Evolutionary conservation across 2,329 filamentous ascomycete species (phyloP), one percentile per base, ranked within the genome.

Genomic region (Rutstroemia sp.): DNA sequence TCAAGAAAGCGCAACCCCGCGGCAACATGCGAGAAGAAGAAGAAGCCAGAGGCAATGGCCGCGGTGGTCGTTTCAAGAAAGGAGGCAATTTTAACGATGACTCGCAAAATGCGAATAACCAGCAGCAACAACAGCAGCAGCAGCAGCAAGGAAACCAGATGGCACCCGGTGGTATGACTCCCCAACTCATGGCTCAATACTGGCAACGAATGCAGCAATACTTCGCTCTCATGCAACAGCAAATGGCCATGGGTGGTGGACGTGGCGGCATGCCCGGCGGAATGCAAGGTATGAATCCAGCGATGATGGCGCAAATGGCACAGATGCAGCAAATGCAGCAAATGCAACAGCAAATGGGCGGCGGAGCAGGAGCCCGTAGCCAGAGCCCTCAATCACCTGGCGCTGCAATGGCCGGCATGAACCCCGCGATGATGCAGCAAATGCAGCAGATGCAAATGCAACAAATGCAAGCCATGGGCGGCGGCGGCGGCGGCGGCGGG

Each of bases 191-290:
- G 91, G 94, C 94, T 2, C 92, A 96, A 71, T 96, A 97, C 74
- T 95, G 94, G 84, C 90, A 96, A 71, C 85, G 92, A 49, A 97
- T 99, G 92, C 94, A 99, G 73, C 90, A 96, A 71, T 96, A 95
- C 73, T 95, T 96, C 72, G 79, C 86, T 57, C 86, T 96, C 81
- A 94, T 96, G 90, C 91, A 95, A 73, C 89, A 92, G 67, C 87
- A 94, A 70, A 90, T 95, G 81, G 87, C 86, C 49, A 92, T 92
- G 85, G 75, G 73, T 30, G 72, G 71, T 23, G 70, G 75, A 58
- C 58, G 71, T 67, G 65, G 83, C 4, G 48, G 46, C 8, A 85
- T 87, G 75, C 73, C 76, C 45, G 77, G 74, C 41, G 77, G 76
- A 69, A 83, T 86, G 81, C 77, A 74, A 45, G 77, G 77, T 69